Base-by-base conservation (phyloP, 2,329 filamentous ascomycete genomes). In the Fusarium multiceps region DNA sequence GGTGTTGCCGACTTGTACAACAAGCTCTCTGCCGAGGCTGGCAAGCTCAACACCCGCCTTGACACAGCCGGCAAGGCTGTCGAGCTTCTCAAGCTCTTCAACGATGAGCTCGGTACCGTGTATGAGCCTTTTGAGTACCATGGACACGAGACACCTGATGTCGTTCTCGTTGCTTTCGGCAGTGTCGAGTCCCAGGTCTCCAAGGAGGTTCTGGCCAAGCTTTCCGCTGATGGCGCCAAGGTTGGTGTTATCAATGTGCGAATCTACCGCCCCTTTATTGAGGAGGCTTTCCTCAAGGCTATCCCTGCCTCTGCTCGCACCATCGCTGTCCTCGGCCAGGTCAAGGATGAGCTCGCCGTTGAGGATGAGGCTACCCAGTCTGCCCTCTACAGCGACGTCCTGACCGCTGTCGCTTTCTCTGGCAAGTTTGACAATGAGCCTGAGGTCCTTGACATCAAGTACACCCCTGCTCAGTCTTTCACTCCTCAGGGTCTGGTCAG, bases 101-200 rank as follows among this genome's bases (percentile, higher is more conserved):
- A 98, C 81, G 89, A 89, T 68, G 94, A 98, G 83, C 89, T 99
- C 25, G 96, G 95, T 62, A 98, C 96, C 46, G 90, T 95, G 71
- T 99, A 99, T 79, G 88, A 91, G 75, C 89, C 93, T 9, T 99
- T 98, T 74, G 96, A 99, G 82, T 99, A 99, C 83, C 88, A 91
- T 75, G 96, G 96, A 25, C 93, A 98, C 78, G 84, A 88, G 50
- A 84, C 89, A 45, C 89, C 96, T 6, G 92, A 95, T 71, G 89
- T 90, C 12, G 93, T 99, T 18, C 84, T 98, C 34, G 94, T 98
- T 30, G 92, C 93, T 46, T 98, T 99, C 74, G 96, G 96, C 73
- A 97, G 93, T 64, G 89, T 94, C 7, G 96, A 99, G 83, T 89
- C 93, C 16, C 94, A 96, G 74, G 84, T 98, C 65, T 90, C 93